Evolutionary conservation across 2,329 filamentous ascomycete species (phyloP).

Genomic region (Aspergillus nomiae): DNA sequence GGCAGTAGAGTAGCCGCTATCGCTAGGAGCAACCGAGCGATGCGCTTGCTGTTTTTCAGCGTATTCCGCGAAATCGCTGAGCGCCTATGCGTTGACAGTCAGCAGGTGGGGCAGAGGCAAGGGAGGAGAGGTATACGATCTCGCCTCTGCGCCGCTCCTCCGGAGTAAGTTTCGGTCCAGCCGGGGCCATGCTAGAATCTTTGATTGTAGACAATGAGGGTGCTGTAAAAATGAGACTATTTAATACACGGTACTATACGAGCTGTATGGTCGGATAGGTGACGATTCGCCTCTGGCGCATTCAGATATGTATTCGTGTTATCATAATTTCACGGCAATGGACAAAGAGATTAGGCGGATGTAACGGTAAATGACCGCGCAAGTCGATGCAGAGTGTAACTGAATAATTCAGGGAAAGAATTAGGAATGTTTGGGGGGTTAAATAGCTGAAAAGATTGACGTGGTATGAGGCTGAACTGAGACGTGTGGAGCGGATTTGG

Average conservation of each 20-base stretch:
- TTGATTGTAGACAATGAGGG: not conserved
- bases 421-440: not conserved
- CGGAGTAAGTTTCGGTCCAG: slow-evolving; percentile 61
- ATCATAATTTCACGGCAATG: slow-evolving; percentile 39
- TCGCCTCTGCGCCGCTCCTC: slow-evolving; percentile 87
- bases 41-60: slow-evolving; percentile 87
- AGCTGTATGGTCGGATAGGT: slow-evolving; percentile 26
- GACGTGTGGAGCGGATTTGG: slow-evolving; percentile 5
- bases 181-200: slow-evolving; percentile 35
- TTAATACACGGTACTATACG: slow-evolving; percentile 17
- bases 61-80: slow-evolving; percentile 97
- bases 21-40: slow-evolving; percentile 40
- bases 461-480: slow-evolving; percentile 10
- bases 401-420: slow-evolving; percentile 3
- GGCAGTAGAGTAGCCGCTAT: slow-evolving; percentile 44
- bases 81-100: slow-evolving; percentile 54
- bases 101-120: slow-evolving; percentile 12
- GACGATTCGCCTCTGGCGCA: slow-evolving; percentile 38
- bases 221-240: not conserved
- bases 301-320: slow-evolving; percentile 45
- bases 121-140: slow-evolving; percentile 58
- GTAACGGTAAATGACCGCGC: not conserved
- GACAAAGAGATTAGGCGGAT: slow-evolving; percentile 11
- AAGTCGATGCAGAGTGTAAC: slow-evolving; percentile 1
- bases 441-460: not conserved